Evolutionary conservation across 2,329 filamentous ascomycete species (phyloP).

Genomic region (Aspergillus neotritici): DNA sequence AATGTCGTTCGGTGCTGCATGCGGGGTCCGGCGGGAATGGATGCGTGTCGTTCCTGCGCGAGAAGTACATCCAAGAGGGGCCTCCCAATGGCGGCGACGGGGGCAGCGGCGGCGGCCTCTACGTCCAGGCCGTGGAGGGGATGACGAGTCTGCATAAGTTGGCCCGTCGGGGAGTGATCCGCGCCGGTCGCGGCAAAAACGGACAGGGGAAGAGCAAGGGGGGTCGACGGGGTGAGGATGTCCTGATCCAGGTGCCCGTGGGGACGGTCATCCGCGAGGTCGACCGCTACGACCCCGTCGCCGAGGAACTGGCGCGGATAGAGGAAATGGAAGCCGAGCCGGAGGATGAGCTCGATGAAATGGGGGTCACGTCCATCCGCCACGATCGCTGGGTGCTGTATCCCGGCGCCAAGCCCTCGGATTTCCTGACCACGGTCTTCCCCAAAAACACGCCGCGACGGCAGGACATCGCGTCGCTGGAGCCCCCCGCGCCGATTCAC

Average conservation of each 20-base stretch:
- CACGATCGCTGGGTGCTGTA: conserved; percentile 81
- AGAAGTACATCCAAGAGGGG: conserved; percentile 82
- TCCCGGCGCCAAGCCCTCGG: conserved; percentile 70
- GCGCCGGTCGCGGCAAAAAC: conserved; percentile 41
- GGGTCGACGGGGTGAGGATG: conserved; percentile 77
- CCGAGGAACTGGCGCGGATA: conserved; percentile 53
- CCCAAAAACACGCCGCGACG: conserved; percentile 52
- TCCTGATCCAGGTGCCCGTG: conserved; percentile 84
- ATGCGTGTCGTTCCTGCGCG: conserved; percentile 88
- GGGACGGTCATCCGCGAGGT: conserved; percentile 87
- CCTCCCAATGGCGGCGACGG: conserved; percentile 94
- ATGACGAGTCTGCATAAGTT: conserved; percentile 93
- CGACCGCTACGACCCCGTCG: conserved; percentile 68
- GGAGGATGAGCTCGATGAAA: conserved; percentile 38
- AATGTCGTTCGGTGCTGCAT: conserved; percentile 69
- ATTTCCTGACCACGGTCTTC: conserved; percentile 56
- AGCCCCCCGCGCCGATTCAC: conserved; percentile 67
- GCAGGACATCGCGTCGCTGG: conserved; percentile 56
- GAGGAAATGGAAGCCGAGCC: conserved; percentile 53
- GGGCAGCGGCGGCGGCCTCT: conserved; percentile 83
- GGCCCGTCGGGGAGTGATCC: conserved; percentile 62
- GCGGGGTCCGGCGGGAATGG: conserved; percentile 82
- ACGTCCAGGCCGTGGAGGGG: conserved; percentile 85
- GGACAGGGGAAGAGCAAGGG: conserved; percentile 45
- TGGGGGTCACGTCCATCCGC: conserved; percentile 38